phyloP scores from a whole-genome alignment of 2,329 filamentous ascomycete species.

The Kalmusia sp. region DNA sequence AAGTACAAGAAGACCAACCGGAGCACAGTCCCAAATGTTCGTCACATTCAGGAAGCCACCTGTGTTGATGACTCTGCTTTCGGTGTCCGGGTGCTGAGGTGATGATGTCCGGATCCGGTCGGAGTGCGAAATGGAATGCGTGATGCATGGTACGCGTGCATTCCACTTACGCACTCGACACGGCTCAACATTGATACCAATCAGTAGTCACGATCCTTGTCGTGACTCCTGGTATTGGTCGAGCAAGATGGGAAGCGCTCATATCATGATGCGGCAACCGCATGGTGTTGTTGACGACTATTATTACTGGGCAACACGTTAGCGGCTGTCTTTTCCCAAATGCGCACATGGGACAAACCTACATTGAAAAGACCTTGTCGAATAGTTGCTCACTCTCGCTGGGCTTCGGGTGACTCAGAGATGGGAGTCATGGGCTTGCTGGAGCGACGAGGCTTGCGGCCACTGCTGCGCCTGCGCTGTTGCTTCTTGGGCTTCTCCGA shows the following conservation, averaged over 20 bases:
- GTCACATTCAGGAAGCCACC: not conserved
- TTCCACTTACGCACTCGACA: not conserved
- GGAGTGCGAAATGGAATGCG: not conserved
- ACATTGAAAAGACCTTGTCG: conserved; percentile 11
- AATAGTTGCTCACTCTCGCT: conserved; percentile 40
- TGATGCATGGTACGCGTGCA: not conserved
- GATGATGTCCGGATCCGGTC: conserved; percentile 5
- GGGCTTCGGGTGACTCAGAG: conserved; percentile 46
- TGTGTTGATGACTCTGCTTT: not conserved
- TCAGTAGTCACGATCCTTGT: not conserved
- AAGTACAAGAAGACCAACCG: not conserved
- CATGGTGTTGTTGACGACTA: conserved; percentile 14
- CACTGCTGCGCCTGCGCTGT: conserved; percentile 48
- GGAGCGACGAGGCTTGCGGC: conserved; percentile 46
- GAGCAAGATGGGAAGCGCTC: conserved; percentile 9
- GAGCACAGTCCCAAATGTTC: not conserved
- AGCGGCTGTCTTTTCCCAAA: conserved; percentile 16
- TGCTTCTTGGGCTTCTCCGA: conserved; percentile 48
- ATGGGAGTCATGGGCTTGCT: conserved; percentile 53
- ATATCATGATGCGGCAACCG: conserved; percentile 18
- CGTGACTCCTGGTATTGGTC: too few relatives aligned
- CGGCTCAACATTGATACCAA: not conserved
- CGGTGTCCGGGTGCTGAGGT: not conserved
- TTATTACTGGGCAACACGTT: conserved; percentile 25
- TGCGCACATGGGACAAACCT: conserved; percentile 19